Percentiles rank a stretch among this genome's conserved stretches.
phyloP scores from a whole-genome alignment of 139 green algal species.

The Spirogloea muscicola region DNA sequence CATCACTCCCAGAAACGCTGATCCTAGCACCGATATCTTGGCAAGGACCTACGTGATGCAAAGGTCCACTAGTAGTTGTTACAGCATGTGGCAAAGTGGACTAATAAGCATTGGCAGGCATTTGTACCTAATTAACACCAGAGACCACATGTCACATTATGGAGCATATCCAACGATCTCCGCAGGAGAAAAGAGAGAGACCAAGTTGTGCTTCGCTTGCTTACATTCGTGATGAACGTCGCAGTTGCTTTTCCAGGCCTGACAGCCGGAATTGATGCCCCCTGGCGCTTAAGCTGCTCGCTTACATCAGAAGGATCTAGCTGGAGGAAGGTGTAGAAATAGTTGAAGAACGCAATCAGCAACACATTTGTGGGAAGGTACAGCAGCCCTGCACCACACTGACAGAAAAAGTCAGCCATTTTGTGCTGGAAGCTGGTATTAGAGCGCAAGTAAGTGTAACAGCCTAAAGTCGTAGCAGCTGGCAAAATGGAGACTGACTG shows the following conservation, averaged over 20 bases:
- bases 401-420: no score
- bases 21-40: constrained; percentile 89
- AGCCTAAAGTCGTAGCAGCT: neutral
- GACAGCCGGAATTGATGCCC: constrained; percentile 79
- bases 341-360: constrained; percentile 98
- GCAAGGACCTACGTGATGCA: constrained; percentile 52
- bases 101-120: no score
- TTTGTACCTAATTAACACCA: no score
- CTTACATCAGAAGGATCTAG: constrained; percentile 87
- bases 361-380: constrained; percentile 71
- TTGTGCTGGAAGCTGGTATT: no score
- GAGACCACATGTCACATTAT: no score
- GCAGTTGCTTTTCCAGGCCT: constrained; percentile 83
- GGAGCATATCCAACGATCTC: no score
- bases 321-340: constrained; percentile 98
- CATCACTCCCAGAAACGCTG: constrained; percentile 85
- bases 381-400: constrained; percentile 34
- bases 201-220: no score
- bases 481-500: neutral
- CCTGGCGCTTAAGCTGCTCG: constrained; percentile 88
- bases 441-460: neutral
- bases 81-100: no score
- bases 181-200: no score
- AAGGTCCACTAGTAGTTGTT: no score
- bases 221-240: constrained; percentile 76